Evolutionary conservation across 164 flowering plant genomes (phyloP).

Genomic region (Tetrastigma voinierianum): DNA sequence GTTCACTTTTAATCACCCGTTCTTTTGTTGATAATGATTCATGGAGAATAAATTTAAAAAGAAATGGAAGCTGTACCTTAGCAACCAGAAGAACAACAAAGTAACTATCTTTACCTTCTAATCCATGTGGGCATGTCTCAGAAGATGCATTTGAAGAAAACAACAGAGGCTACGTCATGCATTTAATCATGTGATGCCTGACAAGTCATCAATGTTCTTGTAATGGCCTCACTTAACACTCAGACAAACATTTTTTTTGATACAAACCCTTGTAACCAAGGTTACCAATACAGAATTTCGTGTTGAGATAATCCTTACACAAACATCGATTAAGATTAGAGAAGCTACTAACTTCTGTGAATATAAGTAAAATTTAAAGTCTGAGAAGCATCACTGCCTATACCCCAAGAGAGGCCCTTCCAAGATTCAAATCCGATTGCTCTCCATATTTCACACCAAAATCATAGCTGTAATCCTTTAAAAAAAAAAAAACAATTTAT

Average conservation of each 20-base stretch:
- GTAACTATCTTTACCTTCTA: too few relatives aligned
- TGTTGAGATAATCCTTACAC: background rate
- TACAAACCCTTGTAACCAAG: too few relatives aligned
- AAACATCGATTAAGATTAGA: background rate
- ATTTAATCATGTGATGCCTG: background rate
- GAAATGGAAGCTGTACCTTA: too few relatives aligned
- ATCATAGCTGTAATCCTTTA: constrained; percentile 84
- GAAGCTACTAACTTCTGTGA: background rate
- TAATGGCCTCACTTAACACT: background rate
- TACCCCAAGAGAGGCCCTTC: constrained; percentile 99
- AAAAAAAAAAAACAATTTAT: background rate
- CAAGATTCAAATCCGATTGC: constrained; percentile 78
- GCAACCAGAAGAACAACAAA: too few relatives aligned
- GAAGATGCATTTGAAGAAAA: background rate
- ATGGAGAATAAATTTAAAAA: too few relatives aligned
- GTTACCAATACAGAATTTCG: background rate
- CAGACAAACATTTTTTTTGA: too few relatives aligned
- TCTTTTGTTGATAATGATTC: too few relatives aligned
- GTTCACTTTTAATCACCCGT: too few relatives aligned
- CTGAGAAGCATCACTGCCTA: constrained; percentile 52
- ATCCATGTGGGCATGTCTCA: background rate
- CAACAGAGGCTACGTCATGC: background rate
- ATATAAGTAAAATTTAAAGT: background rate
- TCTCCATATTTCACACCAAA: constrained; percentile 94
- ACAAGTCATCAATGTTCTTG: background rate